Conservation (phyloP, 768 basidiomycete genomes). For the Pisolithus orientalis region DNA sequence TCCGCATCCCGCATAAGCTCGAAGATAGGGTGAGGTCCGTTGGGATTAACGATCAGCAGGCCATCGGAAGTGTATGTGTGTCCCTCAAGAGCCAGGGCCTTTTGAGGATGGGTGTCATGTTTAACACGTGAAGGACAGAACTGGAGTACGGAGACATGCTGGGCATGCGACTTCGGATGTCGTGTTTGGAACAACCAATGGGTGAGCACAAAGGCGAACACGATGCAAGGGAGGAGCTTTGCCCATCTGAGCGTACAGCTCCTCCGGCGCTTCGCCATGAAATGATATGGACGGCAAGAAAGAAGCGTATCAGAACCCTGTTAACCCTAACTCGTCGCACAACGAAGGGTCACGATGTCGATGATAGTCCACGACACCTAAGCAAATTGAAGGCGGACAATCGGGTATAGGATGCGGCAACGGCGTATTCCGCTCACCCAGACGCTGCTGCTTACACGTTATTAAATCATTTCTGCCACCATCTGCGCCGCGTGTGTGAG, state of each 20-base stretch:
- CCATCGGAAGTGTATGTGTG: slow-evolving; percentile 25
- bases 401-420: too few relatives aligned
- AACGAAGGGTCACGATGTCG: too few relatives aligned
- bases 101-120: neutral
- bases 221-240: neutral
- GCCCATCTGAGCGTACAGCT: neutral
- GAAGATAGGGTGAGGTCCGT: slow-evolving; percentile 37
- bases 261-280: neutral
- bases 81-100: neutral
- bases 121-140: neutral
- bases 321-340: too few relatives aligned
- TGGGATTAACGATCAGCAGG: slow-evolving; percentile 27
- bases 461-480: too few relatives aligned
- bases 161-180: neutral
- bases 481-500: too few relatives aligned
- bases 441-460: too few relatives aligned
- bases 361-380: too few relatives aligned
- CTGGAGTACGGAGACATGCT: neutral
- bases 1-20: slow-evolving; percentile 35
- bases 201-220: neutral
- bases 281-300: too few relatives aligned
- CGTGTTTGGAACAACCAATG: neutral
- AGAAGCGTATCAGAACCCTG: too few relatives aligned
- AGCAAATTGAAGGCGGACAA: too few relatives aligned
- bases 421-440: too few relatives aligned